Evolutionary conservation across 805 yeast species (phyloP).

Genomic region (Barnettozyma wickerhamii): DNA sequence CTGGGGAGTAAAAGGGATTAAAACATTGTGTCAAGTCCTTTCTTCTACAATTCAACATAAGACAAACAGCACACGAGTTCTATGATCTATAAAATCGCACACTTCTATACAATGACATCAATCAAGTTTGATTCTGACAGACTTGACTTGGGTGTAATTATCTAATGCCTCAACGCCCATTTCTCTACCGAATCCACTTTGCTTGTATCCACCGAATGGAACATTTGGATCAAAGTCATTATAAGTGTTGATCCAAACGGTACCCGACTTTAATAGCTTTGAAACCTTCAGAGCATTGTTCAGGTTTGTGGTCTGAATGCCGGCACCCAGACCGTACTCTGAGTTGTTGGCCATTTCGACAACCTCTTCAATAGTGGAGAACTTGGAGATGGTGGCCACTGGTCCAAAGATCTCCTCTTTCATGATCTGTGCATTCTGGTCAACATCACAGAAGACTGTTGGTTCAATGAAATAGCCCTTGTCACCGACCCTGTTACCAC

Average conservation of each 20-base stretch:
- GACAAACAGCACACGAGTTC: no score
- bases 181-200: conserved; percentile 82
- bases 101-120: no score
- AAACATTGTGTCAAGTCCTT: no score
- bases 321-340: conserved; percentile 77
- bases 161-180: conserved; percentile 77
- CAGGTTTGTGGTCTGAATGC: conserved; percentile 62
- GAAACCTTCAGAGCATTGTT: conserved; percentile 61
- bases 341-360: conserved; percentile 63
- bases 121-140: conserved; percentile 53
- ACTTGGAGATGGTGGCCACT: conserved; percentile 65
- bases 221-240: conserved; percentile 70
- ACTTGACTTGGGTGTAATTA: conserved; percentile 70
- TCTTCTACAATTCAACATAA: no score
- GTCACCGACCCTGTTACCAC: conserved; percentile 61
- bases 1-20: no score
- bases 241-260: conserved; percentile 77
- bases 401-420: conserved; percentile 80
- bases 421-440: conserved; percentile 56
- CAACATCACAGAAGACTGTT: conserved; percentile 67
- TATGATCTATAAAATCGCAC: no score
- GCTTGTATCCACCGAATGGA: conserved; percentile 80
- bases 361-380: conserved; percentile 62
- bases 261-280: conserved; percentile 64
- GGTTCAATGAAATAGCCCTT: conserved; percentile 74